Percentiles rank a stretch among this genome's conserved stretches.
Conservation (phyloP, 441 rosid species). For the Hura crepitans region DNA sequence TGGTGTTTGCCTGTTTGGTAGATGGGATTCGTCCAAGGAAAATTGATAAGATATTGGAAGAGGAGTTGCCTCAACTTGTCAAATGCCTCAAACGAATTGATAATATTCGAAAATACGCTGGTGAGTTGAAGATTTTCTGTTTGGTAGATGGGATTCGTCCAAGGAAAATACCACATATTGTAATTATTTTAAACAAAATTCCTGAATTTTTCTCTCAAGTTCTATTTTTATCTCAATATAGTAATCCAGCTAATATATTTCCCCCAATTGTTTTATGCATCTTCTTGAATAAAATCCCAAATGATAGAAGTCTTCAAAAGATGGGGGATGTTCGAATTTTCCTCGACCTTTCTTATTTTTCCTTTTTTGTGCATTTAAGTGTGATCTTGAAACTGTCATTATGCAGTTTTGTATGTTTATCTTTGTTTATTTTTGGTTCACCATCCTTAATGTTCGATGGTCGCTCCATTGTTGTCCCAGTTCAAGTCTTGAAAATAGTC, state of each 20-base stretch:
- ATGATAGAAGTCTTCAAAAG: not conserved
- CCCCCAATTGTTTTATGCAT: not conserved
- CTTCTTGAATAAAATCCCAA: not conserved
- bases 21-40: slow-evolving; percentile 39
- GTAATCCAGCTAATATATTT: not conserved
- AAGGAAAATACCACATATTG: too few relatives aligned
- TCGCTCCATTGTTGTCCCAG: not conserved
- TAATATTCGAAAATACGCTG: slow-evolving; percentile 38
- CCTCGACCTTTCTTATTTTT: not conserved
- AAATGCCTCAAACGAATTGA: slow-evolving; percentile 47
- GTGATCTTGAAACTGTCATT: not conserved
- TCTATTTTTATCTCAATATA: not conserved
- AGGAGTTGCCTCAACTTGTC: slow-evolving; percentile 45
- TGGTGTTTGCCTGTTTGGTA: slow-evolving; percentile 28
- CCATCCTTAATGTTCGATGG: not conserved
- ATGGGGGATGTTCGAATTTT: not conserved
- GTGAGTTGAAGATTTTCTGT: slow-evolving; percentile 32
- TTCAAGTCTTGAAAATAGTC: not conserved
- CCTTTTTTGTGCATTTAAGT: not conserved
- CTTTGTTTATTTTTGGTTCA: not conserved
- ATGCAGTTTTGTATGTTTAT: not conserved
- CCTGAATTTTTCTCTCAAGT: not conserved
- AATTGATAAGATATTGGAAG: slow-evolving; percentile 26
- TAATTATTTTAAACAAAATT: not conserved
- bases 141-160: too few relatives aligned